Evolutionary conservation across 1,139 yeast species (phyloP).

Genomic region (Casaregolazyma lundiana): DNA sequence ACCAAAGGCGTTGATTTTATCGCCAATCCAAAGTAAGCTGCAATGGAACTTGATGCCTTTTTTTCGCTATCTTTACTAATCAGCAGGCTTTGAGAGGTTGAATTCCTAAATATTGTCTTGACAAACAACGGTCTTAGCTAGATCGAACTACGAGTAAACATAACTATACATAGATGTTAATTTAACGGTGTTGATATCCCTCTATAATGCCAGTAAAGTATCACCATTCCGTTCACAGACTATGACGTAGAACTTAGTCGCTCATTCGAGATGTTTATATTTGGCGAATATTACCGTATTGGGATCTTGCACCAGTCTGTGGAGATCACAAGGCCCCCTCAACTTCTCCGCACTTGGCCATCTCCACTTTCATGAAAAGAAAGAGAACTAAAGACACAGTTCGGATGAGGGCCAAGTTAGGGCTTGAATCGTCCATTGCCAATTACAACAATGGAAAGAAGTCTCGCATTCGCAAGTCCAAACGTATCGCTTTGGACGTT

Average conservation of each 20-base stretch:
- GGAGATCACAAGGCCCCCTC: not conserved
- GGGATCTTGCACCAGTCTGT: not conserved
- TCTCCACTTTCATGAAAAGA: not conserved
- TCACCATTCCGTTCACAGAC: not conserved
- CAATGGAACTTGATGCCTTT: not conserved
- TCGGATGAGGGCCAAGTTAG: not conserved
- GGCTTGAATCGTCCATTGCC: not conserved
- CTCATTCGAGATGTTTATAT: not conserved
- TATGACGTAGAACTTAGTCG: not conserved
- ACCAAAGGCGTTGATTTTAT: constrained; percentile 66
- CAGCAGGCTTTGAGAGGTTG: not conserved
- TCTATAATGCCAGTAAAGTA: not conserved
- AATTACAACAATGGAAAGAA: not conserved
- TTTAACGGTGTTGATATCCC: not conserved
- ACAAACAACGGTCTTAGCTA: not conserved
- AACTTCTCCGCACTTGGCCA: not conserved
- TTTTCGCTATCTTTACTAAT: not conserved
- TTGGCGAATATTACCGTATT: not conserved
- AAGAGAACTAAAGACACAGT: not conserved
- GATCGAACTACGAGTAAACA: not conserved
- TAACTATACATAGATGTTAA: not conserved
- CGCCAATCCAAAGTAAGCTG: constrained; percentile 7
- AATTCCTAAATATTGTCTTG: not conserved
- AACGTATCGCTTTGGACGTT: not conserved
- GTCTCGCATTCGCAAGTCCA: not conserved